These are phyloP conservation scores for Kalaharituber pfeilii DNA, from an alignment of 2,329 filamentous ascomycete species.

Conservation along the genomic window DNA sequence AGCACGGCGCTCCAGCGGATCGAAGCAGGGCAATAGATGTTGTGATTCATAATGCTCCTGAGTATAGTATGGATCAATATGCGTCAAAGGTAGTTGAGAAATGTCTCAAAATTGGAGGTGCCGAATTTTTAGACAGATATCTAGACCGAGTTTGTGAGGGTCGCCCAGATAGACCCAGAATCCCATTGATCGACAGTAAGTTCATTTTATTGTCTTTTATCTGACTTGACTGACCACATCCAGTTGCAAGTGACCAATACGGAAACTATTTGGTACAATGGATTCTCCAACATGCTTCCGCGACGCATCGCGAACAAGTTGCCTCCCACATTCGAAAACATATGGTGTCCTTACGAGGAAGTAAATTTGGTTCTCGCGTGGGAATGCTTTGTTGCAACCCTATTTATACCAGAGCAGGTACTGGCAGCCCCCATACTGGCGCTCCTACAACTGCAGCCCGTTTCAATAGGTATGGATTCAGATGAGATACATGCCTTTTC, in stretches of 20 bases:
- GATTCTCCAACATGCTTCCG: conserved; percentile 73
- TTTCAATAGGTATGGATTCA: conserved; percentile 19
- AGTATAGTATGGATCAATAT: conserved; percentile 98
- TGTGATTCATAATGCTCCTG: conserved; percentile 78
- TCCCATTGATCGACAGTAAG: conserved; percentile 82
- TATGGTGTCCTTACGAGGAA: conserved; percentile 96
- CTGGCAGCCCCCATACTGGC: conserved; percentile 10
- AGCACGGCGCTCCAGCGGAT: conserved; percentile 80
- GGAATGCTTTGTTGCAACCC: conserved; percentile 98
- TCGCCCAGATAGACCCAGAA: conserved; percentile 75
- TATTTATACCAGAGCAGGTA: conserved; percentile 9
- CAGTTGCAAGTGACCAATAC: conserved; percentile 84
- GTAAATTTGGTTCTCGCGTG: conserved; percentile 94
- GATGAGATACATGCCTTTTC: conserved; percentile 5
- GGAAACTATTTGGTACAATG: conserved; percentile 97
- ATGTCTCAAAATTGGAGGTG: conserved; percentile 87
- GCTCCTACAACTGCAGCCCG: conserved; percentile 15
- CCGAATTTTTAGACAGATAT: conserved; percentile 81
- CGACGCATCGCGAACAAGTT: conserved; percentile 83
- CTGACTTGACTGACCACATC: background rate
- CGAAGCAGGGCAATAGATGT: conserved; percentile 88
- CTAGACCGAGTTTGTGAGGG: conserved; percentile 88
- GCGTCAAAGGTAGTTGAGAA: conserved; percentile 99
- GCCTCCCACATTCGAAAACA: conserved; percentile 93
- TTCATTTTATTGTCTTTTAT: conserved; percentile 12